A percentile compares a stretch with the other conserved stretches of the same genome.
Evolutionary conservation across 495 filamentous ascomycete species (phyloP).

Genomic region (Tuber aestivum): DNA sequence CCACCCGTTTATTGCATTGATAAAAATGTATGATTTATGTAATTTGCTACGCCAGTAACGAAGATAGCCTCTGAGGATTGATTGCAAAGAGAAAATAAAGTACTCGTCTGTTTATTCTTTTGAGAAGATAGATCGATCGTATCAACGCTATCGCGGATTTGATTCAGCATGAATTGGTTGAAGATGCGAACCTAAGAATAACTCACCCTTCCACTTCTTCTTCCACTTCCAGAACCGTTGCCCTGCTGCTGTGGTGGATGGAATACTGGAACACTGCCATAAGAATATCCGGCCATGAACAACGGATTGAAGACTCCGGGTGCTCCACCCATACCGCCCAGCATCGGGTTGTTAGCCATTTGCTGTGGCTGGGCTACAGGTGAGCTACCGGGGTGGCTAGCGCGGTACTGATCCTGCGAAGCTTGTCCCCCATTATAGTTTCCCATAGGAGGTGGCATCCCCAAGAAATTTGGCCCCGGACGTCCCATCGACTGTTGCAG

Average conservation of each 20-base stretch:
- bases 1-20: background rate
- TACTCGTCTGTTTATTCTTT: background rate
- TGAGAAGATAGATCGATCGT: background rate
- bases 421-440: conserved; percentile 27
- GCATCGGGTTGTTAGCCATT: conserved; percentile 38
- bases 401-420: conserved; percentile 39
- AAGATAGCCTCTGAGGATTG: conserved; percentile 3
- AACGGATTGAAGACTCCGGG: conserved; percentile 38
- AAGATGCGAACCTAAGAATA: conserved; percentile 9
- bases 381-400: conserved; percentile 31
- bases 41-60: conserved; percentile 2
- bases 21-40: conserved; percentile 9
- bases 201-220: conserved; percentile 42
- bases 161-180: background rate
- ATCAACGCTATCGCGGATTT: conserved; percentile 1
- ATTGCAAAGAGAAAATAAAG: background rate
- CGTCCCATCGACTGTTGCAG: conserved; percentile 40
- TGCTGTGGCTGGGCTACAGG: conserved; percentile 38
- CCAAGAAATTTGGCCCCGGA: conserved; percentile 36
- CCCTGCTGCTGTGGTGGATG: conserved; percentile 35
- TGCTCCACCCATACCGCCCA: conserved; percentile 34
- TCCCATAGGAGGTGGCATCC: conserved; percentile 36
- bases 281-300: conserved; percentile 40
- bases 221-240: conserved; percentile 28
- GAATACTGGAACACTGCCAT: conserved; percentile 38